Conservation (phyloP, 805 yeast species). For the Starmerella gropengiesseri region DNA sequence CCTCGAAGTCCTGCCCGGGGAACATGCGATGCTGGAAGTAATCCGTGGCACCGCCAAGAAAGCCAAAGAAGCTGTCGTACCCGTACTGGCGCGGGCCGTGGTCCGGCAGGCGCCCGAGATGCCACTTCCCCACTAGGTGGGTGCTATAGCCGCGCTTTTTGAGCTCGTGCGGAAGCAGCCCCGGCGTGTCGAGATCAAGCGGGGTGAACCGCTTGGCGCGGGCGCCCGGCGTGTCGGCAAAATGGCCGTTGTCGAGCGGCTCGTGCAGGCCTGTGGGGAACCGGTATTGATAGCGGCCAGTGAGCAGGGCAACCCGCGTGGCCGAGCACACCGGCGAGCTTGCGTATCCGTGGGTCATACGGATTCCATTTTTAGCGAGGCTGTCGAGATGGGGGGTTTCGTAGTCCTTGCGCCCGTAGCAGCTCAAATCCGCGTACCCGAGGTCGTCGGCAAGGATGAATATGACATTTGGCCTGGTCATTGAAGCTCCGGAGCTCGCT, state of each 20-base stretch:
- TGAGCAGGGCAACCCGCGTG: constrained; percentile 48
- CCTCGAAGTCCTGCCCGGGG: constrained; percentile 5
- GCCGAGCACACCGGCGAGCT: constrained; percentile 60
- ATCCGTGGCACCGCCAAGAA: constrained; percentile 23
- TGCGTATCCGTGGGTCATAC: constrained; percentile 50
- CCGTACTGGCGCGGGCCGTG: constrained; percentile 22
- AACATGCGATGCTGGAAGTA: constrained; percentile 20
- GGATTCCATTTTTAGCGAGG: constrained; percentile 37
- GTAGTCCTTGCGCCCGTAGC: constrained; percentile 47
- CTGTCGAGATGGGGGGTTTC: constrained; percentile 42
- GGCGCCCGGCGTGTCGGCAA: constrained; percentile 11
- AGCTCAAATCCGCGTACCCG: constrained; percentile 45
- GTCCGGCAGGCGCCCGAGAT: constrained; percentile 41
- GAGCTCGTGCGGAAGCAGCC: constrained; percentile 38
- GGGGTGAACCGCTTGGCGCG: constrained; percentile 15
- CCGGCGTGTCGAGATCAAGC: constrained; percentile 14
- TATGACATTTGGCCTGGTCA: constrained; percentile 38
- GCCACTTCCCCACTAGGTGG: constrained; percentile 51
- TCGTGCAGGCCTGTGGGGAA: constrained; percentile 22
- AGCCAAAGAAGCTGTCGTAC: constrained; percentile 23
- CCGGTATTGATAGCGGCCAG: constrained; percentile 49
- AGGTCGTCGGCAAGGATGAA: constrained; percentile 52
- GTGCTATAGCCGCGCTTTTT: constrained; percentile 42
- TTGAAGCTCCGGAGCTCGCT: too few species aligned
- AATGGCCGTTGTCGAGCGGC: constrained; percentile 13